These are phyloP conservation scores for Aspergillus jensenii DNA, from an alignment of 2,329 filamentous ascomycete genomes.

Conservation along the genomic window DNA sequence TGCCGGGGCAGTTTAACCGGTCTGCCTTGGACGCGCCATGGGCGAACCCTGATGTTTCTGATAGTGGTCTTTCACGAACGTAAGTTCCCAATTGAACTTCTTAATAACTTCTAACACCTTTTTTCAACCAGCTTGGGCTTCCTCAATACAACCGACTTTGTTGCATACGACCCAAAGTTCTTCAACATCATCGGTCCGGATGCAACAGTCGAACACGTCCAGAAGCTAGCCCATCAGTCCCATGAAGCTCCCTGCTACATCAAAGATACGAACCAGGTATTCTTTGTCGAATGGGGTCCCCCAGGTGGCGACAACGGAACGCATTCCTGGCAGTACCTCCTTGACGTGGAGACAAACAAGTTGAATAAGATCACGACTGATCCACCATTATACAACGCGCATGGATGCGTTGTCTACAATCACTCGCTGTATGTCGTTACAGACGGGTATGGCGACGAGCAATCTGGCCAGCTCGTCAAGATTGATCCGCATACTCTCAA, in stretches of 20 bases:
- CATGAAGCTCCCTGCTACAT: constrained; percentile 13
- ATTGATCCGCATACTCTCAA: constrained; percentile 6
- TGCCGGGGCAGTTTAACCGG: constrained; percentile 13
- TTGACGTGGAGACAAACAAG: constrained; percentile 7
- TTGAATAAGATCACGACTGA: constrained; percentile 10
- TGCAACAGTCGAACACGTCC: constrained; percentile 12
- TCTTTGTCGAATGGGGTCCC: constrained; percentile 18
- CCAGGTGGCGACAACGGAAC: constrained; percentile 12
- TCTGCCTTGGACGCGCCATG: constrained; percentile 10
- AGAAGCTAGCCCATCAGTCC: constrained; percentile 9
- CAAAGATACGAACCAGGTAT: constrained; percentile 8
- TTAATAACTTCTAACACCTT: too few species aligned
- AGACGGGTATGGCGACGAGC: background rate
- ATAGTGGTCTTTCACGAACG: background rate
- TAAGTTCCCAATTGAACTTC: background rate
- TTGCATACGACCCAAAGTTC: constrained; percentile 14
- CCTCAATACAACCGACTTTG: constrained; percentile 12
- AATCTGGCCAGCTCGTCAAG: constrained; percentile 4
- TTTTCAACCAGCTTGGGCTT: background rate
- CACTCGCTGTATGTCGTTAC: constrained; percentile 11
- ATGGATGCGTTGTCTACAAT: constrained; percentile 11
- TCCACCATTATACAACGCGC: constrained; percentile 9
- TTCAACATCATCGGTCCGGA: constrained; percentile 12
- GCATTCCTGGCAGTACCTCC: constrained; percentile 15
- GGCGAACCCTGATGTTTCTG: background rate